A percentile compares a stretch with the other conserved stretches of the same genome.
Evolutionary conservation across 148 eudicot genomes (phyloP).

Genomic region (Camellia granthamiana): DNA sequence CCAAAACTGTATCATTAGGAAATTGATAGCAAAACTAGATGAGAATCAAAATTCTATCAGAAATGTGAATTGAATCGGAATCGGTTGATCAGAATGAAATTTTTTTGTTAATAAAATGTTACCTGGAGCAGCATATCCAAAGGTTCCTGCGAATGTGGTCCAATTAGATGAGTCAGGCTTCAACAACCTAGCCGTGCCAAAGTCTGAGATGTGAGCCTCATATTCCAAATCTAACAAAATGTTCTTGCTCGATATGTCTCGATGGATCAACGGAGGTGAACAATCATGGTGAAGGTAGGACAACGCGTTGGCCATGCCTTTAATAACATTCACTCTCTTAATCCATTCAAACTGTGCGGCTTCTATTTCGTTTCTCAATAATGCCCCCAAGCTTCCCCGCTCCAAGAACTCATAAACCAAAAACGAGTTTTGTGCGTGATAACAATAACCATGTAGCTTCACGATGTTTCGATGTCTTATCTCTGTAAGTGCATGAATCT

Average conservation of each 20-base stretch:
- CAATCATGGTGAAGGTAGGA: slow-evolving; percentile 21
- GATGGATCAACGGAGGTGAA: slow-evolving; percentile 8
- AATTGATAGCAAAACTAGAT: no score
- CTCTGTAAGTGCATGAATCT: slow-evolving; percentile 22
- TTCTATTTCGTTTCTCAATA: not conserved
- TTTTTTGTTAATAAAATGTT: no score
- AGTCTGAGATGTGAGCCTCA: slow-evolving; percentile 2
- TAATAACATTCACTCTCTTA: slow-evolving; percentile 8
- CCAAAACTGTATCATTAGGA: no score
- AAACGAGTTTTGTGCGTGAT: slow-evolving; percentile 24
- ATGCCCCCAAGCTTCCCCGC: slow-evolving; percentile 10
- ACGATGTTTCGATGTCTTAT: slow-evolving; percentile 44
- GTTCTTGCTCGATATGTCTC: slow-evolving; percentile 1
- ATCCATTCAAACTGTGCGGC: slow-evolving; percentile 1
- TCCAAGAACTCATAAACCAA: slow-evolving; percentile 33
- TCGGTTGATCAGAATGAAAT: no score
- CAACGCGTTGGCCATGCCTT: slow-evolving; percentile 1
- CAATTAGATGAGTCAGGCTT: slow-evolving; percentile 6
- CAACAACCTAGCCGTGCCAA: slow-evolving; percentile 1
- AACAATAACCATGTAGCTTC: slow-evolving; percentile 39
- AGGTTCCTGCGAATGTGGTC: not conserved
- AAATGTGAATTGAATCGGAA: no score
- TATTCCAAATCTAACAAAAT: not conserved
- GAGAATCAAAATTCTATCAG: no score
- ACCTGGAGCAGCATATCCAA: slow-evolving; percentile 2